phyloP scores from a whole-genome alignment of 2,329 filamentous ascomycete genomes.

The Lecanicillium sp. region DNA sequence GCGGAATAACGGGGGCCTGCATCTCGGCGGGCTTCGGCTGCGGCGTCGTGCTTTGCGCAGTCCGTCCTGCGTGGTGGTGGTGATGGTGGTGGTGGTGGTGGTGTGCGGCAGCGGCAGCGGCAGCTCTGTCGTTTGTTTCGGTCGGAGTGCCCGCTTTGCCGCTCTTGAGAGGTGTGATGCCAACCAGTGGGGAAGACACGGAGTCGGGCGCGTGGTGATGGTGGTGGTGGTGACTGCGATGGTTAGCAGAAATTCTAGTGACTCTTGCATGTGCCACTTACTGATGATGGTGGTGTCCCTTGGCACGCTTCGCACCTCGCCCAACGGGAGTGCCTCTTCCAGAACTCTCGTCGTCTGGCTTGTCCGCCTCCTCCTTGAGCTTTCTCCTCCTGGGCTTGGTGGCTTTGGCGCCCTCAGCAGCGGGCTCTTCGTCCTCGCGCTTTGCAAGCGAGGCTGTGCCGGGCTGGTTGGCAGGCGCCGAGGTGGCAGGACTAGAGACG shows the following conservation, averaged over 20 bases:
- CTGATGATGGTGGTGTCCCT: conserved; percentile 66
- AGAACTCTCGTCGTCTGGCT: conserved; percentile 59
- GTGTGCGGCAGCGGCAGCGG: conserved; percentile 26
- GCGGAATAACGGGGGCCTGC: conserved; percentile 33
- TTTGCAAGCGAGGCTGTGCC: conserved; percentile 39
- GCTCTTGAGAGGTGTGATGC: conserved; percentile 42
- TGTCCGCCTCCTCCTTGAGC: conserved; percentile 67
- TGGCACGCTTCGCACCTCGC: conserved; percentile 55
- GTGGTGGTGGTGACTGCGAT: conserved; percentile 46
- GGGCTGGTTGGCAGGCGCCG: conserved; percentile 37
- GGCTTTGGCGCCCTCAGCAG: conserved; percentile 36
- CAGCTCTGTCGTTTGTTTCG: conserved; percentile 39
- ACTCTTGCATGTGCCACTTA: conserved; percentile 34
- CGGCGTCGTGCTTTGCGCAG: conserved; percentile 21
- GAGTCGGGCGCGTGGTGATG: conserved; percentile 49
- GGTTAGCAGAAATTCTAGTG: conserved; percentile 18
- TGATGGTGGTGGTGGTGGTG: conserved; percentile 47
- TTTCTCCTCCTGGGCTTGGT: conserved; percentile 59
- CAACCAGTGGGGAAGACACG: conserved; percentile 35
- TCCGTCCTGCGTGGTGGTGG: conserved; percentile 18
- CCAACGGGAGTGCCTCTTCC: conserved; percentile 56
- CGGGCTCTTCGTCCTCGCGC: conserved; percentile 49
- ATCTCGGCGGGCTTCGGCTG: conserved; percentile 17
- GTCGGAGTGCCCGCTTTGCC: conserved; percentile 41
- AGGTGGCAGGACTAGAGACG: conserved; percentile 45